These are phyloP conservation scores for Haplosporangium gracile DNA, from an alignment of 192 early-diverging fungal genomes.

Conservation along the genomic window DNA sequence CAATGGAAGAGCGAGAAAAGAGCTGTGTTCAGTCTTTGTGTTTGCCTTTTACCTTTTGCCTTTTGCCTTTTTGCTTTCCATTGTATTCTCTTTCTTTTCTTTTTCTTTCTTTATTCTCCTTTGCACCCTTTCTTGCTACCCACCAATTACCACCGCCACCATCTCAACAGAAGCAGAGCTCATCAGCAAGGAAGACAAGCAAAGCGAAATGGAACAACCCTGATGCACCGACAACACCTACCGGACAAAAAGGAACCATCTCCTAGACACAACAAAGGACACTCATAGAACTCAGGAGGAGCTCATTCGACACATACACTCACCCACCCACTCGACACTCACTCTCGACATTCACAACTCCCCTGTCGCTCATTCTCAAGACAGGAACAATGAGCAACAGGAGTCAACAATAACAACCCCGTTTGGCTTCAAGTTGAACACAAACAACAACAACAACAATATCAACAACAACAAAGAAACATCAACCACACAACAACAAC, in stretches of 20 bases:
- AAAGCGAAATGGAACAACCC: background rate
- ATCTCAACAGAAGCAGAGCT: background rate
- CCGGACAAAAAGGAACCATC: background rate
- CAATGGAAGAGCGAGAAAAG: background rate
- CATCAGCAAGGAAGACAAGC: background rate
- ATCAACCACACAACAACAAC: background rate
- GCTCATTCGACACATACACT: background rate
- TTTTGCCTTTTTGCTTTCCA: background rate
- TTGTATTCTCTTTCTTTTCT: background rate
- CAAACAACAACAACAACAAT: background rate
- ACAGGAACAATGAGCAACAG: background rate
- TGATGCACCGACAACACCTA: background rate
- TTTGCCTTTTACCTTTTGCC: background rate
- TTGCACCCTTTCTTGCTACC: background rate
- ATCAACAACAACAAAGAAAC: background rate
- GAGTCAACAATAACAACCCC: background rate
- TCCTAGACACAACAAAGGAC: background rate
- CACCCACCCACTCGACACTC: background rate
- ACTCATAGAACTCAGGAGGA: background rate
- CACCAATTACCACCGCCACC: too few relatives aligned
- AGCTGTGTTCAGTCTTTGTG: background rate
- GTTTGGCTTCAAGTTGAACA: background rate
- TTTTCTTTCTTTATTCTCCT: background rate
- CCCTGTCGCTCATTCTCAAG: background rate
- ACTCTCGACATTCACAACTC: background rate